Base-by-base conservation (phyloP, 192 early-diverging fungal genomes). In the Entomortierella parvispora region DNA sequence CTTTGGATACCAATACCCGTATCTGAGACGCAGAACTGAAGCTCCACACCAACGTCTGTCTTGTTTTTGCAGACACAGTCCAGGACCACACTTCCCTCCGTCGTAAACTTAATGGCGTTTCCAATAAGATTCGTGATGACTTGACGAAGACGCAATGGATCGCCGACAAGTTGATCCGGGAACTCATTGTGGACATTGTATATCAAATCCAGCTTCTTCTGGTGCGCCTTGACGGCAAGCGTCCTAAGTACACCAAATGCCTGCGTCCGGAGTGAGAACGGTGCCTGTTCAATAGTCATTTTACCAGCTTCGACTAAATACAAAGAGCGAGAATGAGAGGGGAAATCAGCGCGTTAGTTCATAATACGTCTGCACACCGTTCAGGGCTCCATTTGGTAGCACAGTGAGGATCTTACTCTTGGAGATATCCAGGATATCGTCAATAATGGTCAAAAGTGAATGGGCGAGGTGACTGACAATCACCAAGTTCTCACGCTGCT, bases 61-160 rank as follows among this genome's bases (percentile, higher is more conserved):
- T 58, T 65, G 43, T 34, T 58, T 58, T 47, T 58, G 33, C 75
- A 80, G 31, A 91, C 59, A 18, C 80, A 80, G 60, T 85, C 85
- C 2, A 95, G 79, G 2, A 83, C 80, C 4, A 95, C 90, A 26
- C 87, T 85, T 54, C 91, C 93, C 57, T 87, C 85, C 2, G 85
- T 89, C 18, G 93, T 96, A 32, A 96, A 96, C 81, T 96, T 95
- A 44, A 95, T 79, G n/a, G 92, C 89, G 60, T 95, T 95, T 51
- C 90, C 90, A 22, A 92, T 90, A 26, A 95, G 78, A 53, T 95
- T 95, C 10, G 91, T 93, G 60, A 95, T 84, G 32, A 94, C 86
- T 79, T 95, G 94, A 28, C 90, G 82, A 40, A 94, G 58, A 40
- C 94, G 84, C 33, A 92, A 70, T 40, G 90, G 87, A 70, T 95